Evolutionary conservation across 768 basidiomycete species (phyloP), one percentile per base, ranked within the genome.

Genomic region (Phlebiopsis gigantea): DNA sequence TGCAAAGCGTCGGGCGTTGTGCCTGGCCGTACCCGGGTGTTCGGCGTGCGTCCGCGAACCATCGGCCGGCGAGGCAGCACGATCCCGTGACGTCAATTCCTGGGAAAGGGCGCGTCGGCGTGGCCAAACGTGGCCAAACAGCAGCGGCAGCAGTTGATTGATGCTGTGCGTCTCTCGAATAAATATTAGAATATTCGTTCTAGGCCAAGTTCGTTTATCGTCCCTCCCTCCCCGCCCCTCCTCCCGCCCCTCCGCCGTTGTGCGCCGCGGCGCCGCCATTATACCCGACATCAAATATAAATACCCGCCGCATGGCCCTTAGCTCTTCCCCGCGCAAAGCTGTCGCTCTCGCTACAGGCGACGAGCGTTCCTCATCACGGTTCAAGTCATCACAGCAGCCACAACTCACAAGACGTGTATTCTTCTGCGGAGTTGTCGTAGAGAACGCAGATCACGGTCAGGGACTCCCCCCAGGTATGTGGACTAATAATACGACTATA

Each of bases 401-500:
- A 29, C 69, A 73, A 50, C 63, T 82, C 60, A 94, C 88, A 5
- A 86, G 80, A 68, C 87, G 93, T 67, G 89, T 87, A 24, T 96
- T 95, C 70, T 88, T 88, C 67, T 91, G 89, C 66, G 90, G 90
- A 44, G 89, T 96, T 19, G 90, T 96, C 14, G 86, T 96, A 28
- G 93, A 97, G 72, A 85, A 84, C 51, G 84, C 87, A 39, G 87
- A 87, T 61, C 78, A 81, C 61, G 88, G 87, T 5, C 80, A 76
- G 62, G 77, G 82, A 57, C 78, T 90, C 49, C 79, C 84, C 39
- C 82, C 85, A 70, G 88, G 89, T 85, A 68, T 65, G 70, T 68
- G 8, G n/a, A n/a, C n/a, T n/a, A n/a, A n/a, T n/a, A n/a, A n/a
- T n/a, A n/a, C n/a, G n/a, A n/a, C n/a, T n/a, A n/a, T n/a, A n/a